Percentiles rank a stretch among this genome's conserved stretches.
Conservation (phyloP, 352 stramenopile species). For the Stramenopiles sp. region DNA sequence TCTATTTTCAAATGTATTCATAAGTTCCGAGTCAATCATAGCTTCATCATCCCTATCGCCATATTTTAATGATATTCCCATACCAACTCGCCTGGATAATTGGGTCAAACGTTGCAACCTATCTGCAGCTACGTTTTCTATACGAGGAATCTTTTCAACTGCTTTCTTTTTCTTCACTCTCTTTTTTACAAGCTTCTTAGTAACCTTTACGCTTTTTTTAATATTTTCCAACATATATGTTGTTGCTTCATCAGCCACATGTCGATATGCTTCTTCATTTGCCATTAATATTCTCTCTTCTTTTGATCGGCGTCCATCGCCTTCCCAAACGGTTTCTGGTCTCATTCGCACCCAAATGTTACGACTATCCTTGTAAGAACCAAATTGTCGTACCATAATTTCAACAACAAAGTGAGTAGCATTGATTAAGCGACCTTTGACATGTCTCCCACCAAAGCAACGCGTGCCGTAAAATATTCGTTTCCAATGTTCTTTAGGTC, state of each 20-base stretch:
- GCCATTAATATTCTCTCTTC: not conserved
- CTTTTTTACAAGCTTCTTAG: not conserved
- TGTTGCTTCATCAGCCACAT: not conserved
- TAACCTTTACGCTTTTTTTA: not conserved
- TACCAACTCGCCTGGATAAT: not conserved
- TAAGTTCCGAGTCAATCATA: not conserved
- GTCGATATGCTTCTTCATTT: not conserved
- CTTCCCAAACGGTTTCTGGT: not conserved
- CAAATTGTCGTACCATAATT: not conserved
- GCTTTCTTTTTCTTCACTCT: not conserved
- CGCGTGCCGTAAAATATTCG: not conserved
- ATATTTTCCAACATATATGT: not conserved
- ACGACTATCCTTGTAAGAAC: not conserved
- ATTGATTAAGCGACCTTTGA: not conserved
- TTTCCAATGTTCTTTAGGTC: not conserved
- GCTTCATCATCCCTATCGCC: not conserved
- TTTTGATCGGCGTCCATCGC: not conserved
- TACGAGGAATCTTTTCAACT: not conserved
- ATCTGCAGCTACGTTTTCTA: not conserved
- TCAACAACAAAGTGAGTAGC: not conserved
- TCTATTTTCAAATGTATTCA: not conserved
- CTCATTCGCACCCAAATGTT: not conserved
- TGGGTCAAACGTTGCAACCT: not conserved
- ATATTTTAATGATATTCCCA: not conserved
- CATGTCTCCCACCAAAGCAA: not conserved